Conservation (phyloP, 768 basidiomycete genomes). For the Termitomyces sp. region DNA sequence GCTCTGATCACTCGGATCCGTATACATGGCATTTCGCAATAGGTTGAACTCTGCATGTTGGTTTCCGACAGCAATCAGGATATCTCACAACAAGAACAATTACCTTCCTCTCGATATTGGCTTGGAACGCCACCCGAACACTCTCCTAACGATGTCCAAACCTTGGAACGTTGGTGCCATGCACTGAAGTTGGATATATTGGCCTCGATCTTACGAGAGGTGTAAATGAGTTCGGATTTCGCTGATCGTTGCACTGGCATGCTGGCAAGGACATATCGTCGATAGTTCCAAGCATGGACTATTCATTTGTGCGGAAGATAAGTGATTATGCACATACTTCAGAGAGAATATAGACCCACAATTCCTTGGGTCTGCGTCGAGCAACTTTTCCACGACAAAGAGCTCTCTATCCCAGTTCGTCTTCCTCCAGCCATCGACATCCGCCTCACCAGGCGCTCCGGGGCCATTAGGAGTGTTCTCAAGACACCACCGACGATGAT, state of each 20-base stretch:
- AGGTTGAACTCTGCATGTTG: constrained; percentile 76
- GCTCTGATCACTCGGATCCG: constrained; percentile 93
- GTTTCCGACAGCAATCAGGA: background rate
- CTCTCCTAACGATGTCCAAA: constrained; percentile 64
- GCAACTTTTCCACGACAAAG: constrained; percentile 85
- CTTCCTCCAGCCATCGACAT: constrained; percentile 65
- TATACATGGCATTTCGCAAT: constrained; percentile 91
- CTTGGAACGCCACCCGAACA: constrained; percentile 43
- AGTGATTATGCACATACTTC: background rate
- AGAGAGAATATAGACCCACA: constrained; percentile 47
- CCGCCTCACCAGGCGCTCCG: constrained; percentile 33
- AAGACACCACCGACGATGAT: constrained; percentile 93
- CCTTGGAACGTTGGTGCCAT: constrained; percentile 95
- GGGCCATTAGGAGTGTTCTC: constrained; percentile 80
- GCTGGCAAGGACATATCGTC: constrained; percentile 75
- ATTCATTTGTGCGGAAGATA: constrained; percentile 2
- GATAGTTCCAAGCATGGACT: constrained; percentile 97
- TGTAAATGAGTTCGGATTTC: constrained; percentile 76
- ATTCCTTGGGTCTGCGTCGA: constrained; percentile 87
- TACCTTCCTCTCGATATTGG: constrained; percentile 68
- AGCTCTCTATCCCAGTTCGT: constrained; percentile 83
- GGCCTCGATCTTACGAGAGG: constrained; percentile 83
- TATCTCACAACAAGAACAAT: background rate
- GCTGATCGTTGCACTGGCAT: constrained; percentile 57
- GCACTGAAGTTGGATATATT: constrained; percentile 99